Percentiles rank a stretch among this genome's conserved stretches.
Conservation (phyloP, 495 filamentous ascomycete species). For the Entonaema liquescens region DNA sequence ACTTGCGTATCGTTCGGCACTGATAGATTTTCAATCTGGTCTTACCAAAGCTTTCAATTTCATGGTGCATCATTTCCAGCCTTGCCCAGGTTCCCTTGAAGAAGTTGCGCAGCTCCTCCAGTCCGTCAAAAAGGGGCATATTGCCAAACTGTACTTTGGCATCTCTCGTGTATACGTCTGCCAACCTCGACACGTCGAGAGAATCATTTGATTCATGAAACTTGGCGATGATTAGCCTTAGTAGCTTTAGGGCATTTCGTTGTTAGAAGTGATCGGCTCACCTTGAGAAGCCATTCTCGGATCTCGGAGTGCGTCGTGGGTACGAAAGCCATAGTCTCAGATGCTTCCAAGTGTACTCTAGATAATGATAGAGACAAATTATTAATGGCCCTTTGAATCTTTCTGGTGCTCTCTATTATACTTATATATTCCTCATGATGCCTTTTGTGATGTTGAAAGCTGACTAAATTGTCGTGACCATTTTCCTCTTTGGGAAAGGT, state of each 20-base stretch:
- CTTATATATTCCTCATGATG: slow-evolving; percentile 15
- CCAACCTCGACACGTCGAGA: slow-evolving; percentile 22
- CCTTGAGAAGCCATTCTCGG: slow-evolving; percentile 29
- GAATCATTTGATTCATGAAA: slow-evolving; percentile 31
- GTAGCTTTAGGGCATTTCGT: background rate
- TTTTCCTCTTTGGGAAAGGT: slow-evolving; percentile 38
- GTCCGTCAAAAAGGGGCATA: slow-evolving; percentile 22
- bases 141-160: slow-evolving; percentile 37
- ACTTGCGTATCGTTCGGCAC: background rate
- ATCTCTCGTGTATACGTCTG: slow-evolving; percentile 24
- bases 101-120: slow-evolving; percentile 28
- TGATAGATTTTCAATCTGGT: background rate
- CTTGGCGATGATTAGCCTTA: slow-evolving; percentile 11
- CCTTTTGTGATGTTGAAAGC: background rate
- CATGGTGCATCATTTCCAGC: slow-evolving; percentile 41
- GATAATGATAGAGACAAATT: background rate
- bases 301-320: slow-evolving; percentile 28
- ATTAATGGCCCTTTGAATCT: background rate
- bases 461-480: slow-evolving; percentile 31
- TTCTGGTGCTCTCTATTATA: background rate
- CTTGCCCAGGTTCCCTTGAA: slow-evolving; percentile 26
- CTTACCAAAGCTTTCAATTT: slow-evolving; percentile 35
- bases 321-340: slow-evolving; percentile 34
- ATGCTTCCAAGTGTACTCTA: background rate
- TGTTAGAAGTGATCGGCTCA: slow-evolving; percentile 4